Evolutionary conservation across 2,329 filamentous ascomycete species (phyloP), one percentile per base, ranked within the genome.

Genomic region (Fusarium nelsonii): DNA sequence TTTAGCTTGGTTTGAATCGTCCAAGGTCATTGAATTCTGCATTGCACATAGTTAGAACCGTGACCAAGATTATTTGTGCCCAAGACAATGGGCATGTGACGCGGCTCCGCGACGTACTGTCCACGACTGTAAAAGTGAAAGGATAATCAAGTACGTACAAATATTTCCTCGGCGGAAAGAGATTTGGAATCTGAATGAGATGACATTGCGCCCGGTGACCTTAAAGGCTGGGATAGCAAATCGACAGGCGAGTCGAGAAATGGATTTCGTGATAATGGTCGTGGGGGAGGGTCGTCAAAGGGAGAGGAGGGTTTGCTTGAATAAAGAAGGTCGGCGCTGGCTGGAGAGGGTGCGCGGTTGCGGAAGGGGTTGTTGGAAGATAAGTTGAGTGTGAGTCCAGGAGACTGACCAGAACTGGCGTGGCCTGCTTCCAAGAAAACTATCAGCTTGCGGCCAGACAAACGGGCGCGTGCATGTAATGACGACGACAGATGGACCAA

Each of bases 351-450:
- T 69, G 90, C 88, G 75, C 90, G 88, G 79, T 92, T 92, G 82
- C 91, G 90, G 75, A 88, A 94, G 67, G 92, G 92, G 78, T 94
- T 94, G 85, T 94, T 94, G 78, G 91, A 94, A 79, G 90, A 90
- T 75, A 94, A 87, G 80, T 89, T 91, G 78, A 91, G 82, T 56
- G 86, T 83, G 76, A 91, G 83, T 71, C 84, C 84, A 60, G 72
- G 65, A 59, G 72, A 69, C 63, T 74, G 64, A 39, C 67, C 65
- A 65, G 73, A 64, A 71, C 65, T 62, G 62, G 70, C 55, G 59
- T 73, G 70, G 68, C 61, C 73, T 75, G 63, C 55, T 74, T 72
- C 58, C 63, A 73, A 65, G 58, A 68, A 69, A 72, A 60, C 60
- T 56, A 69, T 75, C 59, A 75, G 73, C 48, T 72, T 58, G 63